Conservation (phyloP, 805 yeast genomes). For the Metschnikowia koreensis region DNA sequence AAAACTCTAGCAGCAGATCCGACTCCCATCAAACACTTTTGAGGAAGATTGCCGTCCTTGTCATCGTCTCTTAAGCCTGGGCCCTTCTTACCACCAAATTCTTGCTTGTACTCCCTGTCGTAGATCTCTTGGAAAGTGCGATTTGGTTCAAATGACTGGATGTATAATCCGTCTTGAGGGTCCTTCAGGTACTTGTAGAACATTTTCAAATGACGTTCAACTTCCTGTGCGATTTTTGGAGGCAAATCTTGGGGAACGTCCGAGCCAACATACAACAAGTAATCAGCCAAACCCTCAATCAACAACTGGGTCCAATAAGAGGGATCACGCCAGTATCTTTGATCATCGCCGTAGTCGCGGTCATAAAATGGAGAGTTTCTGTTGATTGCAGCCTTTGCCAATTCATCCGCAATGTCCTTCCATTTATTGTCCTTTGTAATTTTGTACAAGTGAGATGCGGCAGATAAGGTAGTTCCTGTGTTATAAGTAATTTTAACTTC, state of each 20-base stretch:
- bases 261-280: constrained; percentile 48
- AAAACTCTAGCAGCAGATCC: constrained; percentile 70
- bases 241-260: constrained; percentile 38
- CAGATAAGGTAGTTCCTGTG: constrained; percentile 62
- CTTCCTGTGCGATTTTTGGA: constrained; percentile 40
- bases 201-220: constrained; percentile 53
- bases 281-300: constrained; percentile 68
- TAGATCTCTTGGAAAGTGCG: constrained; percentile 49
- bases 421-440: constrained; percentile 82
- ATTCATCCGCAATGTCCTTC: constrained; percentile 60
- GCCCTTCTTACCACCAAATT: constrained; percentile 55
- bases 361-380: constrained; percentile 57
- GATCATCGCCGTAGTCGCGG: constrained; percentile 55
- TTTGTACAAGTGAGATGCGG: constrained; percentile 82
- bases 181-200: constrained; percentile 58
- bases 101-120: constrained; percentile 45
- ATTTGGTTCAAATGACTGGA: constrained; percentile 58
- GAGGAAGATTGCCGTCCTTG: constrained; percentile 40
- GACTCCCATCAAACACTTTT: constrained; percentile 57
- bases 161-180: constrained; percentile 57
- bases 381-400: constrained; percentile 60
- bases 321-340: constrained; percentile 63
- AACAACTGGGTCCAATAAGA: constrained; percentile 63
- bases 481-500: constrained; percentile 65
- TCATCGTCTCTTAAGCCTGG: constrained; percentile 53